Base-by-base conservation (phyloP, 345 rosid genomes). In the Reutealis trisperma region DNA sequence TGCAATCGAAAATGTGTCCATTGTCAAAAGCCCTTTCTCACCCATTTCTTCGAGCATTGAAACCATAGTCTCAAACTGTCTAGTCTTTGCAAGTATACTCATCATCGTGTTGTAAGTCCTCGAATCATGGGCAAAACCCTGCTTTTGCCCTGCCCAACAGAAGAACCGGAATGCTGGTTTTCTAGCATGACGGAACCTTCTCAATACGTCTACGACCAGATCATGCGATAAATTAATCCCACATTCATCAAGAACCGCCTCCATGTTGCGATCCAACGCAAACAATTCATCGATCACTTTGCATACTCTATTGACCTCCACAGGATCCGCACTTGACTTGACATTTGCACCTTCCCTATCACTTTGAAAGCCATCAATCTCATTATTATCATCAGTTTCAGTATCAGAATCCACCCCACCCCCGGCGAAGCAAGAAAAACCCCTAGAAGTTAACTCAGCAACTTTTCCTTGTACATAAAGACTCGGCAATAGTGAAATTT, bases 41-140 rank as follows among this genome's bases (percentile, higher is more conserved):
- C 94, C 97, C 96, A 96, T 96, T 79, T 93, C 99, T 77, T 92
- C 96, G 10, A 93, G 90, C 91, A 93, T 32, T 0, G 92, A 90
- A 71, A 93, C 76, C 99, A 93, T 91, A 1, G 94, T 91, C 86
- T 93, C 96, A 55, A 92, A 93, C 86, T 91, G 97, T 80, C 92
- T 83, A 25, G 86, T 90, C 89, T 87, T 91, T 10, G 89, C 98
- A 42, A 96, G 87, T 32, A 96, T 85, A 69, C 79, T 82, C 90
- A 93, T 87, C 95, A 93, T 92, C 45, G 79, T 59, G 76, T 91
- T 91, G 41, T 91, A 93, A 1, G 96, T 96, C 85, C 87, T 84
- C 10, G 98, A 90, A 84, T 93, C 89, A 64, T 93, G 97, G 32
- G 71, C 71, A 58, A 85, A 96, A 0, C 88, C 90, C 0, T 84